Evolutionary conservation across 768 basidiomycete species (phyloP), one percentile per base, ranked within the genome.

Genomic region (Pleurotus ostreatus): DNA sequence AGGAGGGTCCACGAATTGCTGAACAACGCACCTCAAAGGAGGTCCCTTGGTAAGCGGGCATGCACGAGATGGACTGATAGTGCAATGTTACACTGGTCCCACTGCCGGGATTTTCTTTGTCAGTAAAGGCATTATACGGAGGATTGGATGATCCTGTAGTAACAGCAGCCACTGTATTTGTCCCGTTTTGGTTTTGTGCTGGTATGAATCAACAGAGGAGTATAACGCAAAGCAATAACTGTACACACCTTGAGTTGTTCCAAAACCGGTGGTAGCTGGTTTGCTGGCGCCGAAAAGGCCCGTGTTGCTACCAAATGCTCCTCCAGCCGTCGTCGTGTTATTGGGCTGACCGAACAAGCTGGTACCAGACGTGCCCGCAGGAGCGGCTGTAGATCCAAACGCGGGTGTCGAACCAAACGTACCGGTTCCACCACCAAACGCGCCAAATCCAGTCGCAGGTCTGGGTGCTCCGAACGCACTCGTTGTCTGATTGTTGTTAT

Each of bases 61-160:
- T 91, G 60, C 86, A 86, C 15, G 86, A 81, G 54, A 93, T 92
- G 38, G 85, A 81, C 69, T 95, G 92, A 68, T 88, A 96, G 59
- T 89, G 86, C 41, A 88, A 74, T 4, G 74, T 81, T 22, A 53
- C 51, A 11, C 71, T 57, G 49, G 51, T 74, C 15, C 73, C 61
- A 56, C 71, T 78, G 7, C 71, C 66, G 25, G 37, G 39, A 13
- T 72, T 62, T 60, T 94, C 92, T 62, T 91, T 91, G 65, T 94
- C 92, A 37, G 53, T 66, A 59, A 76, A 83, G 4, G 75, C 70
- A 44, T 68, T 67, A 65, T 86, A 94, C 2, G 81, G 68, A 2
- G 91, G 86, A 60, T 84, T 83, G 13, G 82, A 73, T 0, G 89
- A 80, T 39, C 93, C 92, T 12, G 83, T 85, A 1, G 85, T 83